Base-by-base conservation (phyloP, 228 moss, liverwort and hornwort species). In the Sphagnum magellanicum region DNA sequence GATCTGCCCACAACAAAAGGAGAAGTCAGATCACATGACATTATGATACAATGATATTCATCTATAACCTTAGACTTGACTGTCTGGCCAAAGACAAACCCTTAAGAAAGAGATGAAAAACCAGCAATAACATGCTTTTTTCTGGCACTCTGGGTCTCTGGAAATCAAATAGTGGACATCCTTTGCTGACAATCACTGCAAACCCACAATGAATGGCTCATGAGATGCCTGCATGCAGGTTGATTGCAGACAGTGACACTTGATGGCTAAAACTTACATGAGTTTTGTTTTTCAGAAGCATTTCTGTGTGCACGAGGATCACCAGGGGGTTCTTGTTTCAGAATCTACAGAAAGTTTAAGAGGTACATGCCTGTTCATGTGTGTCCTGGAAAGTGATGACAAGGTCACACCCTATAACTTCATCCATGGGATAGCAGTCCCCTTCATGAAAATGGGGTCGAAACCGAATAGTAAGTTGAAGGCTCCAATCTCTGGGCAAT, bases 401-500 rank as follows among this genome's bases (percentile, higher is more conserved):
- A 63, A 96, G 77, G 8, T 81, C 66, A 0, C 6, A 14, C 17
- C 84, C 76, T 46, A 83, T 75, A 47, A 83, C 16, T 72, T 83
- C 66, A 74, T 92, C 92, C 51, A 68, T 48, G 10, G 88, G 89
- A 73, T 91, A 0, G 48, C 89, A 75, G 70, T 78, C 63, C 15
- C 75, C 74, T 58, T 92, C 89, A 61, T 88, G 15, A 50, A 91
- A 58, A 16, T 77, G 73, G 5, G 88, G 89, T 46, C 78, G 69
- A 65, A 85, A 96, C 61, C 69, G 68, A 6, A 96, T n/a, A 49
- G 77, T 77, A 51, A 92, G 64, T 59, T 95, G 89, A 52, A 95
- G 75, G 76, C 66, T 88, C 86, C 87, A 75, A 77, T 81, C 0
- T 59, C 13, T 4, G 48, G 70, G 77, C 51, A 75, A 66, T 11